These are phyloP conservation scores for Asterophora lycoperdoides DNA, from an alignment of 768 basidiomycete genomes.

Conservation along the genomic window DNA sequence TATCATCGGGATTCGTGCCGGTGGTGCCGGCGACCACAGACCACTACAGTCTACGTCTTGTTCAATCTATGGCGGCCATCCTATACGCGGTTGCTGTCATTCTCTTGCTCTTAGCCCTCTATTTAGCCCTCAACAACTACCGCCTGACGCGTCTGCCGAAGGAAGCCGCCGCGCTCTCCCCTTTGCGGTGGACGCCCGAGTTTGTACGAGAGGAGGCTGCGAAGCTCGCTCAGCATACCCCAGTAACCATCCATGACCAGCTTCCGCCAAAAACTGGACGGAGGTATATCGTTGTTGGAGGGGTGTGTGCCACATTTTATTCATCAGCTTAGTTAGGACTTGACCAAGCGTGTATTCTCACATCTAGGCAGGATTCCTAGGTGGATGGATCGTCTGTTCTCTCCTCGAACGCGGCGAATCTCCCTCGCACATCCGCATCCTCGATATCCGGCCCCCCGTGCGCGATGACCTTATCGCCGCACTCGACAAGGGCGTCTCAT, in stretches of 20 bases:
- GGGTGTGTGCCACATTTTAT: constrained; percentile 32
- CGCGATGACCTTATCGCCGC: constrained; percentile 55
- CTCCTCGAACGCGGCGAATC: constrained; percentile 70
- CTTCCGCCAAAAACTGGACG: constrained; percentile 68
- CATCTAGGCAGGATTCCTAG: constrained; percentile 66
- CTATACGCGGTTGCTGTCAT: not conserved
- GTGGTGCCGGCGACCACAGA: too few species aligned
- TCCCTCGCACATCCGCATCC: constrained; percentile 54
- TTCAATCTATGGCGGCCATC: too few species aligned
- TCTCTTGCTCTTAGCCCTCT: constrained; percentile 21
- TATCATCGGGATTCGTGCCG: too few species aligned
- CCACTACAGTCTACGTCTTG: too few species aligned
- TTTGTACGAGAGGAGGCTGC: constrained; percentile 36
- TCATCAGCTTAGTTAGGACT: not conserved
- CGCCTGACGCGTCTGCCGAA: constrained; percentile 48
- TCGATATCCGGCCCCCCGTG: constrained; percentile 63
- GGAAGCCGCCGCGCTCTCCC: constrained; percentile 45
- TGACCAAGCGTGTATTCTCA: not conserved
- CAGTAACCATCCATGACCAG: constrained; percentile 36
- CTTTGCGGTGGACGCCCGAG: constrained; percentile 44
- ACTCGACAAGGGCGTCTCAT: constrained; percentile 47
- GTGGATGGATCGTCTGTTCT: constrained; percentile 73
- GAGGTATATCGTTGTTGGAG: constrained; percentile 73
- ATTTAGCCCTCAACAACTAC: constrained; percentile 45
- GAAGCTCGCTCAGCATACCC: constrained; percentile 29